These are phyloP conservation scores for Fragilaria crotonensis DNA, from an alignment of 108 stramenopile genomes.

Conservation along the genomic window DNA sequence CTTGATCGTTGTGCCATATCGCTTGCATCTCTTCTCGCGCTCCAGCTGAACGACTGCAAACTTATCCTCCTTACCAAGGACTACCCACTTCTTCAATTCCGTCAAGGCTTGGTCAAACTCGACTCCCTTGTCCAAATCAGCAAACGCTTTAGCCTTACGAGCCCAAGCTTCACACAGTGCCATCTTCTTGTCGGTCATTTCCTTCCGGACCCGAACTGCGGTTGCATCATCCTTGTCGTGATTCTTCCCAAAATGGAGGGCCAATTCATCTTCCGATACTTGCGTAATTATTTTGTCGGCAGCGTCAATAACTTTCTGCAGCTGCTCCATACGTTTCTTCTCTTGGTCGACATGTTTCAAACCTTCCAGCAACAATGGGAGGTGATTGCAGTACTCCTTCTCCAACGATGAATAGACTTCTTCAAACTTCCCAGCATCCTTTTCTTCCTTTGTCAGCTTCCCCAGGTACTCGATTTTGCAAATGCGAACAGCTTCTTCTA, in stretches of 20 bases:
- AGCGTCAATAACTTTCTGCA: constrained; percentile 19
- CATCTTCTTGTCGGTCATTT: constrained; percentile 37
- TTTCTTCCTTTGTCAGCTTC: constrained; percentile 25
- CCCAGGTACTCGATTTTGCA: constrained; percentile 27
- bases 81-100: constrained; percentile 30
- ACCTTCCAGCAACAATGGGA: constrained; percentile 27
- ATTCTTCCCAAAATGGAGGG: constrained; percentile 32
- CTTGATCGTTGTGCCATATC: constrained; percentile 25
- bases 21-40: constrained; percentile 17
- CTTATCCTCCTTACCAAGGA: constrained; percentile 29
- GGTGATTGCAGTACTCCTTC: constrained; percentile 20
- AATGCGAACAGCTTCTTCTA: constrained; percentile 35
- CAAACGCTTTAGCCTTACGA: constrained; percentile 21
- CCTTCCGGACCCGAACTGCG: constrained; percentile 26
- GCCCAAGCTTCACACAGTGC: constrained; percentile 31
- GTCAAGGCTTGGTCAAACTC: constrained; percentile 23
- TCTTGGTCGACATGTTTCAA: constrained; percentile 24
- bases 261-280: constrained; percentile 30
- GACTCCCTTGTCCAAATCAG: constrained; percentile 16
- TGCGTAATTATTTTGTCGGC: constrained; percentile 14
- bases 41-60: constrained; percentile 24
- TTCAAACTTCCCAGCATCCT: constrained; percentile 22
- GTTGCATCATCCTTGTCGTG: constrained; percentile 22
- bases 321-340: constrained; percentile 11
- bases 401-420: constrained; percentile 13